Evolutionary conservation across 148 eudicot species (phyloP).

Genomic region (Camellia granthamiana): DNA sequence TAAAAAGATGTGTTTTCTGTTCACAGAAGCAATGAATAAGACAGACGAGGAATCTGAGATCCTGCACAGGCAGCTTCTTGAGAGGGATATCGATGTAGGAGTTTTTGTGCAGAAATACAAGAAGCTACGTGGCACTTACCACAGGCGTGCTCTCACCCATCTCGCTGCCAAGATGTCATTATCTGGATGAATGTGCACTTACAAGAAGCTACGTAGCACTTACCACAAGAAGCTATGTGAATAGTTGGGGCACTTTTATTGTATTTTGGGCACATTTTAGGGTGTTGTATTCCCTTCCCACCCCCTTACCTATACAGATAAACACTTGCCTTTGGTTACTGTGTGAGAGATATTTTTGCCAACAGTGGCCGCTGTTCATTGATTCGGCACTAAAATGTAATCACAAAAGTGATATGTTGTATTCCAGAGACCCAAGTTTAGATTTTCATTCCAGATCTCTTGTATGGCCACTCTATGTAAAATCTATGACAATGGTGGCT

Average conservation of each 20-base stretch:
- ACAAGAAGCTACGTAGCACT: too few relatives aligned
- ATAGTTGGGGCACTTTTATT: neutral
- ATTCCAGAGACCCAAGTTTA: neutral
- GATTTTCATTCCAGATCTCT: neutral
- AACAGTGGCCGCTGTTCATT: neutral
- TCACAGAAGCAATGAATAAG: constrained; percentile 71
- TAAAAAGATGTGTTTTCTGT: constrained; percentile 4
- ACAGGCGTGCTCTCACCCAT: constrained; percentile 68
- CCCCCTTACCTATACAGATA: neutral
- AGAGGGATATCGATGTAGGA: constrained; percentile 65
- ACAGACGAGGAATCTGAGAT: constrained; percentile 84
- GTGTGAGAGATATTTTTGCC: too few relatives aligned
- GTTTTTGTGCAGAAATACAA: constrained; percentile 78
- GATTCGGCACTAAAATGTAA: too few relatives aligned
- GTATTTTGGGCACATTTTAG: neutral
- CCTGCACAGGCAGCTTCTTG: constrained; percentile 74
- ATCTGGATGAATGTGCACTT: constrained; percentile 30
- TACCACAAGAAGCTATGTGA: neutral
- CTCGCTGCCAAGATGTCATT: constrained; percentile 75
- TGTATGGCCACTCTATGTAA: neutral
- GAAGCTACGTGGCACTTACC: constrained; percentile 63
- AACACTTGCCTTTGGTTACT: neutral
- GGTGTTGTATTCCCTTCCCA: neutral
- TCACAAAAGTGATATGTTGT: neutral
- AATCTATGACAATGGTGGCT: neutral